phyloP scores from a whole-genome alignment of 371 early-diverging fungal genomes.

The Mortierella sp. region DNA sequence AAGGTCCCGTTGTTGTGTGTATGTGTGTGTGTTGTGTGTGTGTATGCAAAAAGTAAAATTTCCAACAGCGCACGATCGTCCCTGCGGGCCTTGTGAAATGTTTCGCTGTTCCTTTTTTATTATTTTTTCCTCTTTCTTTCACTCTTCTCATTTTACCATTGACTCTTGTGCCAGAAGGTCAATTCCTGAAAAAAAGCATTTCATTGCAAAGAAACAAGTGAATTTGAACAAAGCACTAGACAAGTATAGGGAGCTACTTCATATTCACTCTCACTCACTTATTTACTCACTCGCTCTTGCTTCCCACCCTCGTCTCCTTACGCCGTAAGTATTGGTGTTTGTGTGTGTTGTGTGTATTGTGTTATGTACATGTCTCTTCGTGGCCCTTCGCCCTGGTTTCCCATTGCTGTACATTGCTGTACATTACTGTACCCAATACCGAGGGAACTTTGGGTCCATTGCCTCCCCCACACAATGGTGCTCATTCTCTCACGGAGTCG shows the following conservation, averaged over 20 bases:
- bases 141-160: not conserved
- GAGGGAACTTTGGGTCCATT: too few relatives aligned
- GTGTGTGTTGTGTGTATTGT: too few relatives aligned
- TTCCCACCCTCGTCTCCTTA: too few relatives aligned
- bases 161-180: not conserved
- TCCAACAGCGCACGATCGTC: not conserved
- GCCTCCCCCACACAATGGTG: too few relatives aligned
- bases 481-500: too few relatives aligned
- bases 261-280: not conserved
- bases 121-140: not conserved
- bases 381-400: too few relatives aligned
- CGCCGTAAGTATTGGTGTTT: too few relatives aligned
- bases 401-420: too few relatives aligned
- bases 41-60: constrained; percentile 1
- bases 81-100: constrained; percentile 1
- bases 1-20: too few relatives aligned
- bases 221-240: not conserved
- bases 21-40: not conserved
- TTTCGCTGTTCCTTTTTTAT: constrained; percentile 7
- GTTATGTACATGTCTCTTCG: too few relatives aligned
- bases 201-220: not conserved
- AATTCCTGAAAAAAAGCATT: not conserved
- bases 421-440: too few relatives aligned
- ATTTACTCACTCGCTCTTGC: not conserved
- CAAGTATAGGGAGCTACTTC: not conserved